phyloP scores from a whole-genome alignment of 192 early-diverging fungal genomes.

The Entomortierella beljakovae region DNA sequence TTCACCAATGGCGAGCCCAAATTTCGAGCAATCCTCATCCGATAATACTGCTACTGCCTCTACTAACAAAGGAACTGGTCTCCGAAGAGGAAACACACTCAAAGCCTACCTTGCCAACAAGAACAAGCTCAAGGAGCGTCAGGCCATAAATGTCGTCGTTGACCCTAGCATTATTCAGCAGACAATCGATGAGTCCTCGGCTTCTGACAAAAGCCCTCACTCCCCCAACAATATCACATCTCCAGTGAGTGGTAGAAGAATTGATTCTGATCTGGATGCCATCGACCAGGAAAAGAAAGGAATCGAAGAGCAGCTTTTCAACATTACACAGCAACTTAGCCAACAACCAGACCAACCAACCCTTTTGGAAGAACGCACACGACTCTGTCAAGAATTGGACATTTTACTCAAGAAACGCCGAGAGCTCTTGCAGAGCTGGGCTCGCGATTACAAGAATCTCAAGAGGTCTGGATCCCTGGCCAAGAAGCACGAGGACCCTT shows the following conservation, averaged over 20 bases:
- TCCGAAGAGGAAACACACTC: conserved; percentile 46
- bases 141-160: conserved; percentile 49
- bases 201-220: not conserved
- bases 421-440: conserved; percentile 48
- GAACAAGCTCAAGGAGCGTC: conserved; percentile 56
- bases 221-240: conserved; percentile 9
- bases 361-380: conserved; percentile 20
- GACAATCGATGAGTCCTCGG: conserved; percentile 13
- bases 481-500: conserved; percentile 34
- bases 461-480: conserved; percentile 48
- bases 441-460: conserved; percentile 50
- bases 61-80: conserved; percentile 13
- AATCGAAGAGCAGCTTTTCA: conserved; percentile 38
- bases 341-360: conserved; percentile 6
- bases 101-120: conserved; percentile 55
- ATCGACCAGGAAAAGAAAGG: conserved; percentile 35
- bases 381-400: conserved; percentile 29
- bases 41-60: not conserved
- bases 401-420: conserved; percentile 34
- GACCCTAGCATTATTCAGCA: conserved; percentile 34
- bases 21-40: conserved; percentile 9
- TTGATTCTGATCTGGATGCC: conserved; percentile 45
- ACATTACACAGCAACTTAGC: conserved; percentile 35
- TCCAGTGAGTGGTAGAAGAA: conserved; percentile 40
- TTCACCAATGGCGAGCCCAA: conserved; percentile 12